Percentiles rank a stretch among this genome's conserved stretches.
Evolutionary conservation across 1,284 basidiomycete genomes (phyloP).

Genomic region (Naganishia cerealis): DNA sequence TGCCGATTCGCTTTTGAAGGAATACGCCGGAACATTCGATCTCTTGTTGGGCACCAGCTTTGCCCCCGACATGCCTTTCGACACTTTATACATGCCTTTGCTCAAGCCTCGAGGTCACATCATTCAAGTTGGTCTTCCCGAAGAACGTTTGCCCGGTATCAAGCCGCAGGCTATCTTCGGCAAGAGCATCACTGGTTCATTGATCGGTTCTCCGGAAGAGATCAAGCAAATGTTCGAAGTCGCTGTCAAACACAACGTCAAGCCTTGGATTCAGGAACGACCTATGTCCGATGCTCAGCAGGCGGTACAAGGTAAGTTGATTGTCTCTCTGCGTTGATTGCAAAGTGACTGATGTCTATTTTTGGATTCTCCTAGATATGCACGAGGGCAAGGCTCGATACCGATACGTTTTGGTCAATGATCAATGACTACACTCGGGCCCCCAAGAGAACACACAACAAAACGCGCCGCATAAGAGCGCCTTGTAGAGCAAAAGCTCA

Average conservation of each 20-base stretch:
- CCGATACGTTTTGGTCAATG: conserved; percentile 51
- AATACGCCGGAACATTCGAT: conserved; percentile 45
- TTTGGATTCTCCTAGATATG: conserved; percentile 45
- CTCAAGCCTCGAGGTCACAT: conserved; percentile 37
- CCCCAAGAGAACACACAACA: conserved; percentile 15
- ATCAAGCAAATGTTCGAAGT: conserved; percentile 52
- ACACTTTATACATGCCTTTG: conserved; percentile 40
- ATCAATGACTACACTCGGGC: conserved; percentile 30
- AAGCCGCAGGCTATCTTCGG: conserved; percentile 33
- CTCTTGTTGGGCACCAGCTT: conserved; percentile 51
- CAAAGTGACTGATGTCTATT: background rate
- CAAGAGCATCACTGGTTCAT: conserved; percentile 42
- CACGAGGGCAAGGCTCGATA: conserved; percentile 54
- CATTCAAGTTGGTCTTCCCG: conserved; percentile 50
- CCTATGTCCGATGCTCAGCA: conserved; percentile 40
- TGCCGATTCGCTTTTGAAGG: conserved; percentile 16
- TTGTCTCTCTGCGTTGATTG: conserved; percentile 35
- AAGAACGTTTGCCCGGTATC: conserved; percentile 41
- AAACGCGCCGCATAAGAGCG: conserved; percentile 12
- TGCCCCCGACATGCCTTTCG: conserved; percentile 47
- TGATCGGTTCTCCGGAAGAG: conserved; percentile 52
- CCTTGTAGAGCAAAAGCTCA: conserved; percentile 5
- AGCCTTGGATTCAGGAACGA: conserved; percentile 39
- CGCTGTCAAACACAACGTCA: conserved; percentile 45
- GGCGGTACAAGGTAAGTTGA: conserved; percentile 52